These are phyloP conservation scores for Ogataea trehalophila DNA, from an alignment of 805 yeast genomes.

Conservation along the genomic window DNA sequence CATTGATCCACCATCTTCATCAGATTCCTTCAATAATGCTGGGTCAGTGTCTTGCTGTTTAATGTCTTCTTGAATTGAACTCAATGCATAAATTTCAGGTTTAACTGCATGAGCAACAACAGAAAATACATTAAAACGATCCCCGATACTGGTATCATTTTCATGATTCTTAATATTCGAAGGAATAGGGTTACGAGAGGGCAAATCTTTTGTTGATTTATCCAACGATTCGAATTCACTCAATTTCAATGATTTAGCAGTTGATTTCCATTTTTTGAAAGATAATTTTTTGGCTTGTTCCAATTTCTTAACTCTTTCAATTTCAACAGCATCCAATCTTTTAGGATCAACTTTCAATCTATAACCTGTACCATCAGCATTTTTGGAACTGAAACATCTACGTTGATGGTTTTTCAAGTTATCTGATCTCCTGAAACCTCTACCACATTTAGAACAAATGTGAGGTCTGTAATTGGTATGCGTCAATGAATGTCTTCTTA, in stretches of 20 bases:
- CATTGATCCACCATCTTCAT: too few species aligned
- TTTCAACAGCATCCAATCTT: constrained; percentile 17
- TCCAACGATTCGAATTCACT: not conserved
- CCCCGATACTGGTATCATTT: too few species aligned
- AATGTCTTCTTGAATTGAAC: too few species aligned
- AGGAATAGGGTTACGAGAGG: not conserved
- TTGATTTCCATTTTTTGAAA: constrained; percentile 7
- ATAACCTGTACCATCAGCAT: constrained; percentile 18
- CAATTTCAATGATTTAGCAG: constrained; percentile 4
- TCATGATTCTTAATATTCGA: too few species aligned
- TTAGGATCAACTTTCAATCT: constrained; percentile 17
- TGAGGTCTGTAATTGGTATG: constrained; percentile 26
- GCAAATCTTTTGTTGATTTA: not conserved
- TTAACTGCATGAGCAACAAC: too few species aligned
- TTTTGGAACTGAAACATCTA: constrained; percentile 19
- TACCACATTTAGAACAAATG: constrained; percentile 22
- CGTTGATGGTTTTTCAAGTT: constrained; percentile 24
- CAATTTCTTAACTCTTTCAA: constrained; percentile 17
- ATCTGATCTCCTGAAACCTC: constrained; percentile 26
- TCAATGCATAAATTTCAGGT: too few species aligned
- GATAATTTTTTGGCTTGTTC: constrained; percentile 10
- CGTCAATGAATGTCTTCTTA: constrained; percentile 24
- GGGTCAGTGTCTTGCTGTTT: too few species aligned
- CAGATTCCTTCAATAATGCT: too few species aligned
- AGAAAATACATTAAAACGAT: too few species aligned